Evolutionary conservation across 2,329 filamentous ascomycete genomes (phyloP).

Genomic region (Thielaviopsis punctulata): DNA sequence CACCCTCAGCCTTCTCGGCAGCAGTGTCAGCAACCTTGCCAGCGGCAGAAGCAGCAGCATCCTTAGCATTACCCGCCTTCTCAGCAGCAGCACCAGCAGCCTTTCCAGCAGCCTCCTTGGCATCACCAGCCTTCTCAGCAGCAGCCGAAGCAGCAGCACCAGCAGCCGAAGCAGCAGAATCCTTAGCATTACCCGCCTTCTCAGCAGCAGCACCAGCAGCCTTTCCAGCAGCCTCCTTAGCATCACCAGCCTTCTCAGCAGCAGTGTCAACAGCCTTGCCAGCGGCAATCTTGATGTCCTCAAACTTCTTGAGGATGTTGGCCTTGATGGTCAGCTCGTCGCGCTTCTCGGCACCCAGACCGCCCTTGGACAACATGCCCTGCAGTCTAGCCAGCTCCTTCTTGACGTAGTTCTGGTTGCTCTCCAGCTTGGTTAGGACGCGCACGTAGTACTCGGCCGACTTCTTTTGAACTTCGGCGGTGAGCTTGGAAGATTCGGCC

Average conservation of each 20-base stretch:
- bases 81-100: no score
- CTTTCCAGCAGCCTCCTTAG: no score
- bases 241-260: slow-evolving; percentile 1
- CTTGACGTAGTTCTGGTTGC: slow-evolving; percentile 59
- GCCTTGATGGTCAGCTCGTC: slow-evolving; percentile 75
- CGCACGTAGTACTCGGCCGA: slow-evolving; percentile 90
- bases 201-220: not conserved
- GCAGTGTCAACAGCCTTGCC: slow-evolving; percentile 26
- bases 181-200: slow-evolving; percentile 1
- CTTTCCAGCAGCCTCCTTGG: no score
- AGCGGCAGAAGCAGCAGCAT: not conserved
- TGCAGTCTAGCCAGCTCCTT: slow-evolving; percentile 77
- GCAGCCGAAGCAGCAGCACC: not conserved
- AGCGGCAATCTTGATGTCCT: slow-evolving; percentile 30
- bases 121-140: not conserved
- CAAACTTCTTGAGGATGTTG: slow-evolving; percentile 74
- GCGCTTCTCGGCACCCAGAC: slow-evolving; percentile 66
- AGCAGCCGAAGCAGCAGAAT: slow-evolving; percentile 1
- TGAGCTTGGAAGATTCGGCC: slow-evolving; percentile 48
- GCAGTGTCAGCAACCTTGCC: slow-evolving; percentile 3
- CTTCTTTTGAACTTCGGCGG: slow-evolving; percentile 47
- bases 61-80: no score
- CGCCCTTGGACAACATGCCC: slow-evolving; percentile 70
- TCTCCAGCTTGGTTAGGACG: slow-evolving; percentile 68
- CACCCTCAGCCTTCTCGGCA: not conserved